phyloP scores from a whole-genome alignment of 139 green algal species.

The Medakamo hakoo region DNA sequence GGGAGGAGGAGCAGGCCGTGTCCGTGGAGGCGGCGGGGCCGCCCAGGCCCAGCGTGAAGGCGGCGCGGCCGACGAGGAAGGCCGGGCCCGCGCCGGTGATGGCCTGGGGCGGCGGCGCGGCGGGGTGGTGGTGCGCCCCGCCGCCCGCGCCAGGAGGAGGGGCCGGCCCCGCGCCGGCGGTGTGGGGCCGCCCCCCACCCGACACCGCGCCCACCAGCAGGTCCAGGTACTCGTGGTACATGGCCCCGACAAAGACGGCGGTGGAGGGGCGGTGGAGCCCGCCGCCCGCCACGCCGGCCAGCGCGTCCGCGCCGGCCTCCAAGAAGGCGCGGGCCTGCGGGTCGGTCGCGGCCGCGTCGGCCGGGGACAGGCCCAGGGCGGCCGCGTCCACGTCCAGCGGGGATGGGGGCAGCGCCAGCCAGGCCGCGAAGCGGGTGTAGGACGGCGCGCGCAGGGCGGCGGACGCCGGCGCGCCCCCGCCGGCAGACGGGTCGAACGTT shows the following conservation, averaged over 20 bases:
- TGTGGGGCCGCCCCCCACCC: background rate
- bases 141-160: slow-evolving; percentile 1
- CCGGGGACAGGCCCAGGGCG: slow-evolving; percentile 30
- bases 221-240: slow-evolving; percentile 28
- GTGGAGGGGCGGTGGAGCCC: no score
- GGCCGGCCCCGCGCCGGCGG: background rate
- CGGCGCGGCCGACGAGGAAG: slow-evolving; percentile 47
- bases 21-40: slow-evolving; percentile 52
- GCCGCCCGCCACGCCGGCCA: background rate
- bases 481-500: slow-evolving; percentile 1
- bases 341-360: slow-evolving; percentile 40
- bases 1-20: slow-evolving; percentile 62
- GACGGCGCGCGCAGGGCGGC: no score
- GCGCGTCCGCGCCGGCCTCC: no score
- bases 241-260: slow-evolving; percentile 31
- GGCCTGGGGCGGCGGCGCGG: no score
- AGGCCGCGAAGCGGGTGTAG: slow-evolving; percentile 40
- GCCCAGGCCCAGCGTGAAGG: slow-evolving; percentile 48
- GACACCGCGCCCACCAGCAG: background rate
- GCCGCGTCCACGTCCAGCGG: slow-evolving; percentile 42
- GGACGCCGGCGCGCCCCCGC: background rate
- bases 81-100: slow-evolving; percentile 32
- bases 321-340: slow-evolving; percentile 61
- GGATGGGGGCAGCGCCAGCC: slow-evolving; percentile 24
- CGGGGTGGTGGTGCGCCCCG: no score